Evolutionary conservation across 1,284 basidiomycete species (phyloP).

Genomic region (Naganishia sp.): DNA sequence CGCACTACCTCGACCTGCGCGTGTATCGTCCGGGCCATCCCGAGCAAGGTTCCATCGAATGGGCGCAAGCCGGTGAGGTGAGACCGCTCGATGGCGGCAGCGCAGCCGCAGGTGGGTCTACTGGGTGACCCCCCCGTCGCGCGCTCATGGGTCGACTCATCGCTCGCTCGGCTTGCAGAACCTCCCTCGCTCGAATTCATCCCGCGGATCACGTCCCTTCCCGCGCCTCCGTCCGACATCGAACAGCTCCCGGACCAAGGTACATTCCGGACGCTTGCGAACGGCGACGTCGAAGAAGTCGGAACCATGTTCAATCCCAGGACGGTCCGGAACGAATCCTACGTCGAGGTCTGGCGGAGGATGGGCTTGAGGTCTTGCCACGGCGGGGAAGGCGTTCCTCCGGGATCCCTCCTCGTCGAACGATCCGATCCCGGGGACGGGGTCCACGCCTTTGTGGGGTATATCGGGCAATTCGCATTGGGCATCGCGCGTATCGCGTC

Average conservation of each 20-base stretch:
- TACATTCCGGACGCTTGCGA: constrained; percentile 37
- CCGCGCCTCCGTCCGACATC: constrained; percentile 4
- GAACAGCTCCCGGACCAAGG: constrained; percentile 39
- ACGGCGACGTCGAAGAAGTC: constrained; percentile 42
- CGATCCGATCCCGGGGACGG: not conserved
- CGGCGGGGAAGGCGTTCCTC: not conserved
- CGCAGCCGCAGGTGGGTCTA: not conserved
- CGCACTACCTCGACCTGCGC: constrained; percentile 42
- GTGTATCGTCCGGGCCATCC: constrained; percentile 36
- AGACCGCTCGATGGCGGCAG: not conserved
- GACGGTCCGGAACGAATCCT: constrained; percentile 36
- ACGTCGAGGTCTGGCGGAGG: constrained; percentile 44
- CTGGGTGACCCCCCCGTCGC: too few species aligned
- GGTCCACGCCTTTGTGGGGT: constrained; percentile 12
- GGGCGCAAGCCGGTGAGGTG: constrained; percentile 23
- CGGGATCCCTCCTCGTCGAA: not conserved
- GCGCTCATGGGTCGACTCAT: not conserved
- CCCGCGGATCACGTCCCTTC: constrained; percentile 6
- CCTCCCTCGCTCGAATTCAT: constrained; percentile 9
- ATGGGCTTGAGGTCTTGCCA: constrained; percentile 5
- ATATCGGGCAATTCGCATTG: constrained; percentile 23
- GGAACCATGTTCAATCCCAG: constrained; percentile 45
- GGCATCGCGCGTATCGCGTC: constrained; percentile 6
- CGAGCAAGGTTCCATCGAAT: constrained; percentile 13
- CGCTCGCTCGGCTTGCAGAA: not conserved